These are phyloP conservation scores for Discostella pseudostelligera DNA, from an alignment of 108 stramenopile genomes.

Conservation along the genomic window DNA sequence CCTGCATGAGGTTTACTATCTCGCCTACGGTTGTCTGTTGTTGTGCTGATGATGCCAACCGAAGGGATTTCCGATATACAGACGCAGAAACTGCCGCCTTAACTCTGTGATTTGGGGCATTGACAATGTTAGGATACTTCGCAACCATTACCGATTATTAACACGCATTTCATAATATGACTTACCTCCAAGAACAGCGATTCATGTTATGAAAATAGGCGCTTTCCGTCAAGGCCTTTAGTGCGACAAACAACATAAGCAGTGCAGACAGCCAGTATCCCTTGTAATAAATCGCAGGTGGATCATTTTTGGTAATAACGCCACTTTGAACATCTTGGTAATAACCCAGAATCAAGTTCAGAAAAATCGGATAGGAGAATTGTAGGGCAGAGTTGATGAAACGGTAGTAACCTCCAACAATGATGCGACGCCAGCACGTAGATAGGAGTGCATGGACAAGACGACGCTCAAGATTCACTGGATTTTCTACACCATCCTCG, in stretches of 20 bases:
- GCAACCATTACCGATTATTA: no score
- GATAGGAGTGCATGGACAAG: slow-evolving; percentile 40
- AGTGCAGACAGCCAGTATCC: slow-evolving; percentile 73
- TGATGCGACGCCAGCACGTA: slow-evolving; percentile 53
- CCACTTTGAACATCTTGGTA: slow-evolving; percentile 65
- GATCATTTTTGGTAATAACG: slow-evolving; percentile 40
- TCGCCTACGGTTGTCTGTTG: slow-evolving; percentile 71
- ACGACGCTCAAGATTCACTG: slow-evolving; percentile 36
- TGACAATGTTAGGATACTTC: no score
- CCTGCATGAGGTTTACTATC: slow-evolving; percentile 90
- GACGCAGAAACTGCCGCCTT: slow-evolving; percentile 67
- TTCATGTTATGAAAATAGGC: slow-evolving; percentile 66
- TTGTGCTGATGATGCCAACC: slow-evolving; percentile 67
- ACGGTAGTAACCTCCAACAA: slow-evolving; percentile 54
- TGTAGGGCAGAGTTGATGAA: slow-evolving; percentile 61
- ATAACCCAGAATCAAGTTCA: slow-evolving; percentile 62
- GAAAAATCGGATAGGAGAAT: slow-evolving; percentile 66
- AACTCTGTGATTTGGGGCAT: slow-evolving; percentile 26
- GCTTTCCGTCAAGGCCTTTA: slow-evolving; percentile 72
- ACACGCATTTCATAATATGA: no score
- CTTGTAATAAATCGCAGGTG: slow-evolving; percentile 50
- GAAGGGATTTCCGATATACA: slow-evolving; percentile 85
- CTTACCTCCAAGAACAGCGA: slow-evolving; percentile 53
- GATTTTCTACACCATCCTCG: slow-evolving; percentile 16
- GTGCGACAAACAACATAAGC: slow-evolving; percentile 55